Evolutionary conservation across 768 basidiomycete genomes (phyloP).

Genomic region (Trametes villosa): DNA sequence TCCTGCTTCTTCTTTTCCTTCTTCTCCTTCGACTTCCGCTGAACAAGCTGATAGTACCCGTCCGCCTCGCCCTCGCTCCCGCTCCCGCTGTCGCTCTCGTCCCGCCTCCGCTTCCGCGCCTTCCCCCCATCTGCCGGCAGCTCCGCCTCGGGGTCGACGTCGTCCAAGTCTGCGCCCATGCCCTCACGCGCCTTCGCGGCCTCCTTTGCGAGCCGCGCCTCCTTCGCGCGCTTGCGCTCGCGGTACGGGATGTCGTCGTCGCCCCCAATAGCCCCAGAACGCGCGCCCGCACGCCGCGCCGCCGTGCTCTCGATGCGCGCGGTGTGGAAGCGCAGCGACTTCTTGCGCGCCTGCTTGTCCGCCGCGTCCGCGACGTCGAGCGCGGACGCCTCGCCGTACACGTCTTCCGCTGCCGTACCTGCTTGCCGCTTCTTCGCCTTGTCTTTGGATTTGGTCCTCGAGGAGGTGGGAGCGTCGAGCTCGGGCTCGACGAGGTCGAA

Average conservation of each 20-base stretch:
- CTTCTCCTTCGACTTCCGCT: constrained; percentile 67
- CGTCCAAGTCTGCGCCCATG: constrained; percentile 72
- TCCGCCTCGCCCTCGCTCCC: constrained; percentile 53
- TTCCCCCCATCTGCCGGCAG: constrained; percentile 18
- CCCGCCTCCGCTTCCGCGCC: constrained; percentile 40
- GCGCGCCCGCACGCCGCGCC: constrained; percentile 73
- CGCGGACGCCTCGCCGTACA: constrained; percentile 75
- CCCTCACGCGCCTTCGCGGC: constrained; percentile 47
- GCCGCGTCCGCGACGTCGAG: constrained; percentile 73
- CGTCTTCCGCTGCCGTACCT: constrained; percentile 73
- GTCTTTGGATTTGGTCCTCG: constrained; percentile 27
- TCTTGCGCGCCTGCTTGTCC: constrained; percentile 83
- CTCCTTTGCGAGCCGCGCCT: constrained; percentile 59
- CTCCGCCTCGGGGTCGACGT: constrained; percentile 48
- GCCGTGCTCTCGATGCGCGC: constrained; percentile 85
- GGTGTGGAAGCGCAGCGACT: constrained; percentile 91
- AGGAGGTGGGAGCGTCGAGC: constrained; percentile 48
- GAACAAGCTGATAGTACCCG: constrained; percentile 92
- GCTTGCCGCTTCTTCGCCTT: constrained; percentile 29
- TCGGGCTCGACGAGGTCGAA: constrained; percentile 86
- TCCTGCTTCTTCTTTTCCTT: constrained; percentile 82
- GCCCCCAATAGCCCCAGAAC: constrained; percentile 73
- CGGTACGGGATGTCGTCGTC: constrained; percentile 96
- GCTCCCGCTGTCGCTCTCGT: constrained; percentile 43
- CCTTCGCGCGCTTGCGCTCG: constrained; percentile 68